Conservation (phyloP, 768 basidiomycete species). For the Leucosporidium scottii region DNA sequence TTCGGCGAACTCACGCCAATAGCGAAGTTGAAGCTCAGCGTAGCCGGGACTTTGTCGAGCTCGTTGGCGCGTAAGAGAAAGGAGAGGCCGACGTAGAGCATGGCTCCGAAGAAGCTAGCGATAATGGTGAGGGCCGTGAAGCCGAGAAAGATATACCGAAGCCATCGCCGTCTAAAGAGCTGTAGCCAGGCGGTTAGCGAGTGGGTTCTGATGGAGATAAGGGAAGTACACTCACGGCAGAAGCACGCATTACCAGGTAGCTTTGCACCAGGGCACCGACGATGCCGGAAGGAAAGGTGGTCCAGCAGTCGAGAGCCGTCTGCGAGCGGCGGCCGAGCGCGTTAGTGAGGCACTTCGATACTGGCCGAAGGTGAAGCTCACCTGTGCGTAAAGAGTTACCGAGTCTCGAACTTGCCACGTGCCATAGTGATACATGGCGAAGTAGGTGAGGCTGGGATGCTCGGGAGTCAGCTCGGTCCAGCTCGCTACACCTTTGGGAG, state of each 20-base stretch:
- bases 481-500: not conserved
- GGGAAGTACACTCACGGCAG: too few species aligned
- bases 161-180: too few species aligned
- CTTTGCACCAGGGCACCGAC: not conserved
- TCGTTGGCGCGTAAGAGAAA: not conserved
- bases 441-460: not conserved
- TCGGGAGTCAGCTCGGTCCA: not conserved
- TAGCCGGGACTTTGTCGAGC: not conserved
- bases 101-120: not conserved
- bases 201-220: too few species aligned
- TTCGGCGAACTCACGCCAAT: not conserved
- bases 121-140: too few species aligned
- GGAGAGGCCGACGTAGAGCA: not conserved
- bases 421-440: not conserved
- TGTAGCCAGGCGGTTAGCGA: too few species aligned
- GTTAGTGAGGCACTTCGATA: not conserved
- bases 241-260: too few species aligned
- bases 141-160: too few species aligned
- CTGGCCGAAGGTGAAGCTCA: not conserved
- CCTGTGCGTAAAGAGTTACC: not conserved
- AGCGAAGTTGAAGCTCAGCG: not conserved
- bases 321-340: not conserved
- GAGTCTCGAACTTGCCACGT: not conserved
- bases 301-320: not conserved
- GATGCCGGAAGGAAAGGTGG: not conserved